Evolutionary conservation across 176 grass and related monocot species (phyloP).

Genomic region (Musa beccarii): DNA sequence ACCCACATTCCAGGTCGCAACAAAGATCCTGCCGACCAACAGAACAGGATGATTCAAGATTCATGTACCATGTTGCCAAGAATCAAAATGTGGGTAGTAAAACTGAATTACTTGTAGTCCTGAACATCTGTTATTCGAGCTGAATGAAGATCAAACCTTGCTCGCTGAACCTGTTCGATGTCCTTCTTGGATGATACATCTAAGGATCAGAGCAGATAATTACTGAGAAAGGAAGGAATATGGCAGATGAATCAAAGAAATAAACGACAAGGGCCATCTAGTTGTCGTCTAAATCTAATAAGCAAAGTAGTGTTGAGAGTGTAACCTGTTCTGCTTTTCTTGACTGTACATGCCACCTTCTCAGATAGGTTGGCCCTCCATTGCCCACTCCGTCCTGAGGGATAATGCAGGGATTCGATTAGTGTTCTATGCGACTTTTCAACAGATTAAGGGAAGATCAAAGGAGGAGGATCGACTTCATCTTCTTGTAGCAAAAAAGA

Average conservation of each 20-base stretch:
- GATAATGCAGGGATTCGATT: not conserved
- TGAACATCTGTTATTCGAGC: constrained; percentile 71
- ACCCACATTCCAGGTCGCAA: constrained; percentile 92
- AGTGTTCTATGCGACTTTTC: not conserved
- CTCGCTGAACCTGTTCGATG: constrained; percentile 32
- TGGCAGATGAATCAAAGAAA: not conserved
- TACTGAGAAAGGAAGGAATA: constrained; percentile 3
- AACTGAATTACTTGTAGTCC: constrained; percentile 55
- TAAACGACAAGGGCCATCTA: not conserved
- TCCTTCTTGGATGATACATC: constrained; percentile 55
- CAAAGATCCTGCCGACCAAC: constrained; percentile 50
- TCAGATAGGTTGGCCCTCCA: constrained; percentile 55
- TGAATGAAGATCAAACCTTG: constrained; percentile 41
- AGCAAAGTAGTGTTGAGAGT: constrained; percentile 15
- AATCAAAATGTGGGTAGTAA: not conserved
- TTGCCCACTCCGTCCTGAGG: too few relatives aligned
- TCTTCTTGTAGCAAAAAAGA: not conserved
- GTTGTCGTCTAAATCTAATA: constrained; percentile 25
- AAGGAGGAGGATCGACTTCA: not conserved
- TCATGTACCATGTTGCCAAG: not conserved
- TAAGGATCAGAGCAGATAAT: constrained; percentile 20
- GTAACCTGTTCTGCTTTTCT: constrained; percentile 86
- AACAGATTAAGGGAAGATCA: not conserved
- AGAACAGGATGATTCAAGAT: not conserved
- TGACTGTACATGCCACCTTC: constrained; percentile 65